Evolutionary conservation across 2,329 filamentous ascomycete species (phyloP), one percentile per base, ranked within the genome.

Genomic region (Arthrinium puccinioides): DNA sequence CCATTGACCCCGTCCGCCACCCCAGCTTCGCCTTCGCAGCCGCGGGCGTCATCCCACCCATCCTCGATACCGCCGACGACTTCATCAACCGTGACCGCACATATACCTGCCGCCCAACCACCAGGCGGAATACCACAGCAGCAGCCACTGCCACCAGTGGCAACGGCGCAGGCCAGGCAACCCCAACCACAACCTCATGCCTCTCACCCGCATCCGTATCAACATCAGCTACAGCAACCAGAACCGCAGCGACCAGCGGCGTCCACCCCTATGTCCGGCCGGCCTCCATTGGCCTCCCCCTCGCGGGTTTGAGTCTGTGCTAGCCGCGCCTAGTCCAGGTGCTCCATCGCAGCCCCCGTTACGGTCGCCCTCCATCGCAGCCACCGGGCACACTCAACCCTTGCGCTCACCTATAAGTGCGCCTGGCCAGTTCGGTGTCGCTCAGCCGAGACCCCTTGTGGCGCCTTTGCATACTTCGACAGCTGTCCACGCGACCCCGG

Each of bases 51-150:
- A n/a, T n/a, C n/a, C n/a, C n/a, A n/a, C n/a, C n/a, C n/a, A n/a
- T n/a, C 19, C 10, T 14, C 39, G 24, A 37, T n/a, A 27, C 14
- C 38, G 74, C 75, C 76, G 29, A 70, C 71, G 38, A 68, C 69
- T 11, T 57, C 61, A 13, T 57, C 60, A 13, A 34, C 40, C 16
- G 33, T 16, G n/a, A 36, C 23, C 23, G 33, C 21, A 7, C 33
- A 26, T 23, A 27, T 40, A 11, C 30, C 42, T 13, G 32, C 42
- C 13, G 25, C 41, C 10, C 31, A 39, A 16, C 15, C 37, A 27
- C 16, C 27, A 24, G 5, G 35, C n/a, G 14, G 21, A 16, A 51
- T 42, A 40, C 44, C 31, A 25, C 47, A 40, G 15, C 20, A 42
- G 21, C 36, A 36, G 27, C 28, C 43, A 11, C 33, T 26, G 26